A percentile compares a stretch with the other conserved stretches of the same genome.
Conservation (phyloP, 2,329 filamentous ascomycete species). For the Verticillium albo-atrum region DNA sequence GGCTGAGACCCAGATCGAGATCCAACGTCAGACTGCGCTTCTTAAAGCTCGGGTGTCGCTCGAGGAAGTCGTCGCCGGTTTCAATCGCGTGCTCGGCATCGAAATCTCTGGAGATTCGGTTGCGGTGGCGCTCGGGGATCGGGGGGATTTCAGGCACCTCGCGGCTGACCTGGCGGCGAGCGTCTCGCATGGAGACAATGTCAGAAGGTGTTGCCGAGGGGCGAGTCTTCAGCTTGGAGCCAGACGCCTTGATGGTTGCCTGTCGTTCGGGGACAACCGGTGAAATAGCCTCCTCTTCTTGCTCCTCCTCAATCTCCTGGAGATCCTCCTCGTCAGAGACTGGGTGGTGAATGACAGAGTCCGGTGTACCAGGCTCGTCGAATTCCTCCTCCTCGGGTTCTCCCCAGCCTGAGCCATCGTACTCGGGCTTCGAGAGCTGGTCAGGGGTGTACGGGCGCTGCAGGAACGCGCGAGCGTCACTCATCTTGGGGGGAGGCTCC, state of each 20-base stretch:
- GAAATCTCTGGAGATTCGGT: constrained; percentile 46
- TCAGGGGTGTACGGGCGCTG: constrained; percentile 46
- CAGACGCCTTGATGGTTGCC: constrained; percentile 85
- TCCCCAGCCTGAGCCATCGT: constrained; percentile 60
- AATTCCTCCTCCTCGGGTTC: constrained; percentile 50
- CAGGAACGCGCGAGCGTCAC: constrained; percentile 28
- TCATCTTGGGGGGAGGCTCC: constrained; percentile 23
- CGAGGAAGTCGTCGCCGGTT: constrained; percentile 38
- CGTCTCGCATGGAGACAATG: constrained; percentile 76
- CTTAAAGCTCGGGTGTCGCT: constrained; percentile 69
- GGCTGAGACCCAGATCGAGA: constrained; percentile 77
- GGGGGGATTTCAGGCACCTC: constrained; percentile 58
- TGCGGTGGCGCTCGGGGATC: constrained; percentile 57
- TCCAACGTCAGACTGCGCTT: constrained; percentile 79
- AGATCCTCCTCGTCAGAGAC: constrained; percentile 40
- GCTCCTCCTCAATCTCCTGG: constrained; percentile 22
- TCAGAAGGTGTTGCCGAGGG: constrained; percentile 86
- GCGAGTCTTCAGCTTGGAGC: constrained; percentile 82
- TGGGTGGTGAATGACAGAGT: constrained; percentile 83
- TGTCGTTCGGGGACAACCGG: constrained; percentile 73
- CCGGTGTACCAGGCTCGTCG: constrained; percentile 69
- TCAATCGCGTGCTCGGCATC: constrained; percentile 32
- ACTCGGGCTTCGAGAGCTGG: constrained; percentile 54
- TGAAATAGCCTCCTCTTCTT: constrained; percentile 41
- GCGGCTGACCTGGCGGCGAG: constrained; percentile 78